Evolutionary conservation across 2,329 filamentous ascomycete genomes (phyloP), one percentile per base, ranked within the genome.

Genomic region (Penicillium paneum): DNA sequence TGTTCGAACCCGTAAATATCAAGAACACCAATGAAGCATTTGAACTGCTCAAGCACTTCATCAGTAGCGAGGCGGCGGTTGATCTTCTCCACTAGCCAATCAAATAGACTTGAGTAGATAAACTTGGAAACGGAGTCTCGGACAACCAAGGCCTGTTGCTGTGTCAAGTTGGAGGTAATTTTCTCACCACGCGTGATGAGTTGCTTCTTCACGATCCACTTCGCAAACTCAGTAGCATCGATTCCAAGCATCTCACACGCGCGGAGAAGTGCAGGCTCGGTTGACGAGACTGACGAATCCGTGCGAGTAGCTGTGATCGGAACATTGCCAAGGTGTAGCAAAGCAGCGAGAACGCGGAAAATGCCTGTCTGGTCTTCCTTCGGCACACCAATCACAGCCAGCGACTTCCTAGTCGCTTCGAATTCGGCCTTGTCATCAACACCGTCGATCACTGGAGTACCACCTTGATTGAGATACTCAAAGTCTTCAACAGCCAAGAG

Each of bases 1-100:
- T 97, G 94, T 74, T 99, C 94, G 70, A 99, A 99, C 60, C 93
- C 93, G 75, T 97, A 97, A 64, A 99, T 99, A 90, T 99, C 94
- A 61, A 99, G 83, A 44, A 99, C 94, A 74, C 94, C 94, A 67
- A 99, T 99, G 74, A 99, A 99, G 2, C 90, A 93, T 52, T 80
- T 83, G 53, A 96, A 91, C 38, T 90, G 85, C 65, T 82, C 86
- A 49, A 97, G 74, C 35, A 97, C 90, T 60, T 93, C 88, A 41
- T 96, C 89, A 1, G 91, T 91, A 12, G 94, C 94, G 64, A 99
- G 79, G 70, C 91, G 92, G 64, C 81, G 81, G 77, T 99, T 99
- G 78, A 96, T 97, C 56, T 89, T 90, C 66, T 97, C 92, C n/a
- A 99, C 94, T 24, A 99, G 83, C 94, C 94, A 99, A 79, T 99